Evolutionary conservation across 306 rosid species (phyloP).

Genomic region (Cucurbita maxima): DNA sequence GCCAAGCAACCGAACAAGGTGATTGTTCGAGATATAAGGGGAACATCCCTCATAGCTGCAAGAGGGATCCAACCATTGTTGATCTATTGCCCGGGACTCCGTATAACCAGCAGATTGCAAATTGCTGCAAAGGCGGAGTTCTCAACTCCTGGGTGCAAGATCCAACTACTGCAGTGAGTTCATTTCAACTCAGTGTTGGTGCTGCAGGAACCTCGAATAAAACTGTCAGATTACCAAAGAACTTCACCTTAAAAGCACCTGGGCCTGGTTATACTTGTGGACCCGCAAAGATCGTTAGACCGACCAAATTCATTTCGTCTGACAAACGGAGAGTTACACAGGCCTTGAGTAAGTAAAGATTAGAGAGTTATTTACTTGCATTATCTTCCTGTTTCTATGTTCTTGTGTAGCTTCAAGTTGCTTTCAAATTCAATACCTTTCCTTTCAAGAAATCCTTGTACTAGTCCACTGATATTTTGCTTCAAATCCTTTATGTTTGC

Average conservation of each 20-base stretch:
- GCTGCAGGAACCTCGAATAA: slow-evolving; percentile 48
- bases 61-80: slow-evolving; percentile 47
- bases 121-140: slow-evolving; percentile 89
- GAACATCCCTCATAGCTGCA: slow-evolving; percentile 57
- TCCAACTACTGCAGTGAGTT: slow-evolving; percentile 34
- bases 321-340: slow-evolving; percentile 79
- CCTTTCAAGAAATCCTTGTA: neutral
- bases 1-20: slow-evolving; percentile 75
- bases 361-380: neutral
- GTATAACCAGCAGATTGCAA: slow-evolving; percentile 60
- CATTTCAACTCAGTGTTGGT: slow-evolving; percentile 83
- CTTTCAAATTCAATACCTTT: neutral
- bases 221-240: slow-evolving; percentile 48
- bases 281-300: slow-evolving; percentile 34
- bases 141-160: slow-evolving; percentile 71
- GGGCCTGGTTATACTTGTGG: slow-evolving; percentile 93
- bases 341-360: slow-evolving; percentile 54
- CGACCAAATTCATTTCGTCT: slow-evolving; percentile 30
- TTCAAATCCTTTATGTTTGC: slow-evolving; percentile 13
- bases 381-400: neutral
- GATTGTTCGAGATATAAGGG: slow-evolving; percentile 66
- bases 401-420: neutral
- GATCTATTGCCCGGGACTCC: slow-evolving; percentile 79
- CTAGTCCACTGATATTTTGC: neutral
- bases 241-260: slow-evolving; percentile 61